Percentiles rank a stretch among this genome's conserved stretches.
These are phyloP conservation scores for Platanthera zijinensis DNA, from an alignment of 106 monocot species.

Conservation along the genomic window DNA sequence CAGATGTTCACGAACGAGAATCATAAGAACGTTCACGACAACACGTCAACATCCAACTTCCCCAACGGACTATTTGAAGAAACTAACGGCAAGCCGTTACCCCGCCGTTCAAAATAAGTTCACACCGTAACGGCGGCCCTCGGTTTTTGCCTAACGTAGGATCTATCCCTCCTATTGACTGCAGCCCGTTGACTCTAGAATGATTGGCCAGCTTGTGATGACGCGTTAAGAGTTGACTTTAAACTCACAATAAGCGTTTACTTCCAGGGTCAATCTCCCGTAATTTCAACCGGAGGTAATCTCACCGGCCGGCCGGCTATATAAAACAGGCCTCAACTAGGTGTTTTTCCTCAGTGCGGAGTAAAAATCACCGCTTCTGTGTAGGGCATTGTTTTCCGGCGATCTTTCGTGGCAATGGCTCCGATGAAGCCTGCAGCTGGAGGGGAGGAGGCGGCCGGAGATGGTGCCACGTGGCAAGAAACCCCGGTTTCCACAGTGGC, in stretches of 20 bases:
- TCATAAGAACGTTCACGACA: too few species aligned
- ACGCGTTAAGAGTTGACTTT: neutral
- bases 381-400: too few species aligned
- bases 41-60: too few species aligned
- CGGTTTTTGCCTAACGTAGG: too few species aligned
- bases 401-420: neutral
- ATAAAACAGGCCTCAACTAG: neutral
- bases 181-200: neutral
- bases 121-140: neutral
- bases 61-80: neutral
- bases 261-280: neutral
- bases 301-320: neutral
- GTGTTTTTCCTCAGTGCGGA: neutral
- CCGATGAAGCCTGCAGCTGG: neutral
- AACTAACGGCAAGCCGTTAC: neutral
- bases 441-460: neutral
- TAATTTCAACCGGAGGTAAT: neutral
- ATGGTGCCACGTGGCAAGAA: neutral
- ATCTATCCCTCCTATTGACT: too few species aligned
- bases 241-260: neutral
- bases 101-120: neutral
- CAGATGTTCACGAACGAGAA: too few species aligned
- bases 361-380: neutral
- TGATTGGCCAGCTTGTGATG: neutral
- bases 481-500: neutral